Base-by-base conservation (phyloP, 2,329 filamentous ascomycete species). In the Epichloe uncinata region DNA sequence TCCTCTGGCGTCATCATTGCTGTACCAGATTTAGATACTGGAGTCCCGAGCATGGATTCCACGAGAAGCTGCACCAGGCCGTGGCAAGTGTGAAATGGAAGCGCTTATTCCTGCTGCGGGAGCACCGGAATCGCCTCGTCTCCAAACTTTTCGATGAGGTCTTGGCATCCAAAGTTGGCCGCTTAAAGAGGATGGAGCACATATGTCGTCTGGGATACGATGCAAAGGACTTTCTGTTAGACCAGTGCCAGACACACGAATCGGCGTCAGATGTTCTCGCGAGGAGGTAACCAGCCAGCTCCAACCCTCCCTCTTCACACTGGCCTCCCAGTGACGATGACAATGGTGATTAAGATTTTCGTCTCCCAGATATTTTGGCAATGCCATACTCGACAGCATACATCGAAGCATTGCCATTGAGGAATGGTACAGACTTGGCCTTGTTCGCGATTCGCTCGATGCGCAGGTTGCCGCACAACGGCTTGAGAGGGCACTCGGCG, bases 1-100 rank as follows among this genome's bases (percentile, higher is more conserved):
- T 90, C 26, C 73, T 96, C 48, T 97, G 93, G 91, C 82, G 81
- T 54, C 68, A 78, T 58, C 79, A 91, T 62, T 97, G 93, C 65
- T 66, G 69, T 49, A 67, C 67, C 36, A 70, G 73, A 50, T 96
- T 89, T 69, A 74, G 66, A 50, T 87, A 82, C 66, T 98, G 93
- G 93, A 75, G 84, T 52, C 65, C 73, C 2, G 69, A 72, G 42
- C 84, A 89, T 66, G 66, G 70, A n/a, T 71, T 89, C 43, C 55
- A 64, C 34, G 62, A 70, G 48, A 85, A 81, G 58, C 64, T 87
- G 8, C 63, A 60, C 13, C 66, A 69, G 30, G 70, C 70, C 3
- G 73, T 78, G 7, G 72, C 72, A 11, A 69, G 74, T 9, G 79
- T 84, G 20, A 70, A 85, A 57, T 98, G 93, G 93, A 90, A 85